These are phyloP conservation scores for Tephrocybe sp. DNA, from an alignment of 768 basidiomycete genomes.

Conservation along the genomic window DNA sequence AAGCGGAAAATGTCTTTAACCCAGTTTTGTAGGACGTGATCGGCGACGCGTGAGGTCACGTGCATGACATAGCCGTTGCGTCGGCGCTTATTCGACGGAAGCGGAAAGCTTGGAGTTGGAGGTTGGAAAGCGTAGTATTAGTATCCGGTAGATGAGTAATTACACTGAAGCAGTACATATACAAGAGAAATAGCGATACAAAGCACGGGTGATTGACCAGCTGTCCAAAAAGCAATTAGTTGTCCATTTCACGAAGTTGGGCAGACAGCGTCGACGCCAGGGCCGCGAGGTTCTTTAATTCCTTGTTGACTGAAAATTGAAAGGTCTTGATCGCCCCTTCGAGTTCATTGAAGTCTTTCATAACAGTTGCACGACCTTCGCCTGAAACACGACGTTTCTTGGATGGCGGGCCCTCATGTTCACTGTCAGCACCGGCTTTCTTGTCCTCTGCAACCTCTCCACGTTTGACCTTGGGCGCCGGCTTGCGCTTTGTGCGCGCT, in stretches of 20 bases:
- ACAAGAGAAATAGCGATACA: conserved; percentile 14
- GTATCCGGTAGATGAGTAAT: conserved; percentile 9
- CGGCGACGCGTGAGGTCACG: conserved; percentile 15
- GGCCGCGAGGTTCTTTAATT: conserved; percentile 35
- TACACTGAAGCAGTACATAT: conserved; percentile 12
- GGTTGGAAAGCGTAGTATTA: background rate
- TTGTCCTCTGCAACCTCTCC: conserved; percentile 33
- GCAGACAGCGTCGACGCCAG: conserved; percentile 27
- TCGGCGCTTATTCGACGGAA: background rate
- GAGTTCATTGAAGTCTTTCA: conserved; percentile 34
- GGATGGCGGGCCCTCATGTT: conserved; percentile 28
- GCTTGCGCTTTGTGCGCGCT: conserved; percentile 25
- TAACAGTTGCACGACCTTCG: conserved; percentile 28
- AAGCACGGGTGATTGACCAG: background rate
- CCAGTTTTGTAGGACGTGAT: conserved; percentile 8
- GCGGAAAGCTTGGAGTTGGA: background rate
- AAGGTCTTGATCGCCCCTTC: conserved; percentile 35
- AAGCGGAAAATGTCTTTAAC: background rate
- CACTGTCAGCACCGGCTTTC: too few species aligned
- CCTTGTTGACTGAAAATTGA: conserved; percentile 31
- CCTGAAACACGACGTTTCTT: conserved; percentile 27
- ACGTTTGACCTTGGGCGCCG: conserved; percentile 26
- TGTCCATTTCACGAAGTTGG: conserved; percentile 33
- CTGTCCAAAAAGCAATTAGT: background rate
- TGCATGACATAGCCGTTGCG: conserved; percentile 3